Evolutionary conservation across 163 green algal species (phyloP).

Genomic region (Prototheca wickerhamii): DNA sequence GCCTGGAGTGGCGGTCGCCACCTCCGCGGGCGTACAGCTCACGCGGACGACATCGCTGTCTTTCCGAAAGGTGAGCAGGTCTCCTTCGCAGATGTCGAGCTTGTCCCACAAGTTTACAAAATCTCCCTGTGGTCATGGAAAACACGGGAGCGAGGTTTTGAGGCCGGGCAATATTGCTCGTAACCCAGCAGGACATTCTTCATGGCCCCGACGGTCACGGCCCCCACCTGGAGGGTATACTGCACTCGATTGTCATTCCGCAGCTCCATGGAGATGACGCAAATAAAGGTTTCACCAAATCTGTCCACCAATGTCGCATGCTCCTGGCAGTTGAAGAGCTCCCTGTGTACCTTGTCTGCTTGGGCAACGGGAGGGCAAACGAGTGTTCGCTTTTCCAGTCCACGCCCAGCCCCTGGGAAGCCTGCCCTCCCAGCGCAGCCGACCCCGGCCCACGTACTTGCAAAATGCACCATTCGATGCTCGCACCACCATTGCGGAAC

Average conservation of each 20-base stretch:
- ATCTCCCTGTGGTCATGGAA: not conserved
- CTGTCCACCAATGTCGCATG: not conserved
- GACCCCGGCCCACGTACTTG: constrained; percentile 12
- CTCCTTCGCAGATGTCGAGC: not conserved
- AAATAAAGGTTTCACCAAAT: not conserved
- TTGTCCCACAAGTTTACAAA: not conserved
- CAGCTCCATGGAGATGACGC: not conserved
- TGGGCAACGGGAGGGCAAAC: not conserved
- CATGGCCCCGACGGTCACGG: no score
- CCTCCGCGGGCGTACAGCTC: no score
- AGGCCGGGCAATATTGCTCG: not conserved
- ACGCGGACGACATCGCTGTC: not conserved
- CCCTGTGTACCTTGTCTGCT: constrained; percentile 31
- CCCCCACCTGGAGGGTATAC: not conserved
- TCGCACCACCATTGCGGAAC: constrained; percentile 37
- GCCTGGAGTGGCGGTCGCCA: no score
- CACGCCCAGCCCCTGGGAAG: not conserved
- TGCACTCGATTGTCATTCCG: constrained; percentile 1
- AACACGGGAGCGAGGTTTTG: no score
- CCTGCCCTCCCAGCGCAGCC: not conserved
- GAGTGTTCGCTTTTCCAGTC: not conserved
- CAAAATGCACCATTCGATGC: constrained; percentile 35
- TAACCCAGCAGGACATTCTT: not conserved
- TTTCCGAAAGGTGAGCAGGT: not conserved
- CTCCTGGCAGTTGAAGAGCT: constrained; percentile 18